Evolutionary conservation across 495 filamentous ascomycete genomes (phyloP), one percentile per base, ranked within the genome.

Genomic region (Penicillium waksmanii): DNA sequence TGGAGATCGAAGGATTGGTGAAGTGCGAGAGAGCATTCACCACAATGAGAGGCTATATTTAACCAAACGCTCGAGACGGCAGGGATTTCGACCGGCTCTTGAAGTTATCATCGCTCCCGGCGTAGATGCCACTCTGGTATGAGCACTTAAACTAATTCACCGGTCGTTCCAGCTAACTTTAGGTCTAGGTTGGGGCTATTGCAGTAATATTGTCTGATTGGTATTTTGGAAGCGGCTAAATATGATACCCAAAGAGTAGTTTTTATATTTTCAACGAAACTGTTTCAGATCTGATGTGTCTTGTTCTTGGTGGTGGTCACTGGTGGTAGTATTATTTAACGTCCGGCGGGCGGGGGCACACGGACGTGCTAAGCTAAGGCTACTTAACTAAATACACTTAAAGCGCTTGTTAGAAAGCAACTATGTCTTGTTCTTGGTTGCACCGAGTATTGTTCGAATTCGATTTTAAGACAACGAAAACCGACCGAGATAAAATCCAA

Each of bases 61-160:
- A 47, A 51, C 53, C 43, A 55, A 33, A 3, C 42, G 36, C 12
- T 55, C 60, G n/a, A 47, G 55, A 2, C 51, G 60, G 13, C 23
- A 34, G 19, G 42, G 42, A 7, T 51, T 62, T 55, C 62, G 64
- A 12, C 66, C 64, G 23, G 64, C 66, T 4, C 47, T 72, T 40
- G 69, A 67, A 51, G 33, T 67, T 9, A 53, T 61, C 34, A 53
- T 69, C 4, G 61, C 57, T 36, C 51, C 69, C 27, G 63, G 64
- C 4, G 62, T 69, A n/a, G 69, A 72, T 60, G 46, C 60, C 11
- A 60, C 68, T 1, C 43, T 71, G 57, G 68, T 71, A 58, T 57
- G 66, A 63, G 15, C 11, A 3, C 25, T 11, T 9, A 51, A 15
- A 3, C n/a, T 21, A 10, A 25, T 17, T 15, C 2, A 5, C 25